Evolutionary conservation across 306 rosid species (phyloP).

Genomic region (Pachyrhizus erosus): DNA sequence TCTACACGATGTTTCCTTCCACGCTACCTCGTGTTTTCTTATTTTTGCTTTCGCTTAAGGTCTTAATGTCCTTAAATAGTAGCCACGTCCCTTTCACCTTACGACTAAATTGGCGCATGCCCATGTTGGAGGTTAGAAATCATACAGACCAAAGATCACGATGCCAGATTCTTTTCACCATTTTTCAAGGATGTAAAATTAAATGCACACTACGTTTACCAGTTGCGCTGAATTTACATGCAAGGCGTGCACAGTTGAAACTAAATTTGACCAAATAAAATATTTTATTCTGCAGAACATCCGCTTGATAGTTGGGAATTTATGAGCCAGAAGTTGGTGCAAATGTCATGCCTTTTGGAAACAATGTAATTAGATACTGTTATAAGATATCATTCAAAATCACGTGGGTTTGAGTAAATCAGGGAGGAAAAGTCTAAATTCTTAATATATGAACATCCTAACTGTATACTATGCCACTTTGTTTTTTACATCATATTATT

Average conservation of each 20-base stretch:
- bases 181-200: constrained; percentile 20
- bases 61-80: not conserved
- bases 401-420: constrained; percentile 1
- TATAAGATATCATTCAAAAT: not conserved
- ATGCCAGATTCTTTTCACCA: not conserved
- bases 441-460: too few relatives aligned
- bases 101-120: not conserved
- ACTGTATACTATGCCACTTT: too few relatives aligned
- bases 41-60: not conserved
- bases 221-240: not conserved
- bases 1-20: not conserved
- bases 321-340: not conserved
- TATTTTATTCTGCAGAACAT: not conserved
- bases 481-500: too few relatives aligned
- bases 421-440: not conserved
- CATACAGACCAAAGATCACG: not conserved
- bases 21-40: not conserved
- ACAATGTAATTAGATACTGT: not conserved
- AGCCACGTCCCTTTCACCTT: not conserved
- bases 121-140: constrained; percentile 1
- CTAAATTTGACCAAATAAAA: not conserved
- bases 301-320: constrained; percentile 16
- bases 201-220: not conserved
- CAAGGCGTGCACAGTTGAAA: not conserved
- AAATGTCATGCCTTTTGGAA: constrained; percentile 20